Conservation (phyloP, 2,329 filamentous ascomycete species). For the Exophiala aquamarina region DNA sequence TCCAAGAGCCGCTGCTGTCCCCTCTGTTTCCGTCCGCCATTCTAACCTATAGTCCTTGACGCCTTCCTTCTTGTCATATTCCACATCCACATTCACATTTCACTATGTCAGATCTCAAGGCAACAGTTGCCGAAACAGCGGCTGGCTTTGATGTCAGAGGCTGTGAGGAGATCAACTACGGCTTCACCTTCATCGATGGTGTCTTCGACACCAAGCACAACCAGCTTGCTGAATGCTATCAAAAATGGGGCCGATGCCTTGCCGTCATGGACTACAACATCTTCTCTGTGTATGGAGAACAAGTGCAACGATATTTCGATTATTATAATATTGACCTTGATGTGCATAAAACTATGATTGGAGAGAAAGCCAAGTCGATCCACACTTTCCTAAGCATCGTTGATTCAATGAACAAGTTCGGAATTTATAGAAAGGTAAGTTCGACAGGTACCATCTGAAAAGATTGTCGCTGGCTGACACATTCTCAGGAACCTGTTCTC, state of each 20-base stretch:
- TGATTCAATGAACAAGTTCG: slow-evolving; percentile 73
- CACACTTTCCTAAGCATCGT: slow-evolving; percentile 68
- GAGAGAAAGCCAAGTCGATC: slow-evolving; percentile 73
- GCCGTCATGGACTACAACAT: slow-evolving; percentile 73
- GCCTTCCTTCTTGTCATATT: neutral
- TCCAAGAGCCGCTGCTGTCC: too few species aligned
- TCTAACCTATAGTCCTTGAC: too few species aligned
- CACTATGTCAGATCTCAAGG: slow-evolving; percentile 69
- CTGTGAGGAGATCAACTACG: slow-evolving; percentile 75
- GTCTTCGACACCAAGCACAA: slow-evolving; percentile 63
- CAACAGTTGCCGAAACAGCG: slow-evolving; percentile 62
- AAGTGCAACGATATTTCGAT: slow-evolving; percentile 67
- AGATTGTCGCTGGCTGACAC: slow-evolving; percentile 6
- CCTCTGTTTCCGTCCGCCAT: too few species aligned
- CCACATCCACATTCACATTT: slow-evolving; percentile 3
- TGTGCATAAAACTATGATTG: slow-evolving; percentile 72
- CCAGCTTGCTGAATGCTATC: slow-evolving; percentile 65
- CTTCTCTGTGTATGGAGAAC: slow-evolving; percentile 64
- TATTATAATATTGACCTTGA: slow-evolving; percentile 62
- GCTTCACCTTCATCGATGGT: slow-evolving; percentile 71
- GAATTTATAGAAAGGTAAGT: slow-evolving; percentile 62
- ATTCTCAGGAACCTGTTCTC: slow-evolving; percentile 59
- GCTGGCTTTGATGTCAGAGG: slow-evolving; percentile 69
- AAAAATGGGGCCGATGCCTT: slow-evolving; percentile 63
- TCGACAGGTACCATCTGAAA: slow-evolving; percentile 11